phyloP scores from a whole-genome alignment of 225 moss, liverwort and hornwort genomes.

The Neckera pumila region DNA sequence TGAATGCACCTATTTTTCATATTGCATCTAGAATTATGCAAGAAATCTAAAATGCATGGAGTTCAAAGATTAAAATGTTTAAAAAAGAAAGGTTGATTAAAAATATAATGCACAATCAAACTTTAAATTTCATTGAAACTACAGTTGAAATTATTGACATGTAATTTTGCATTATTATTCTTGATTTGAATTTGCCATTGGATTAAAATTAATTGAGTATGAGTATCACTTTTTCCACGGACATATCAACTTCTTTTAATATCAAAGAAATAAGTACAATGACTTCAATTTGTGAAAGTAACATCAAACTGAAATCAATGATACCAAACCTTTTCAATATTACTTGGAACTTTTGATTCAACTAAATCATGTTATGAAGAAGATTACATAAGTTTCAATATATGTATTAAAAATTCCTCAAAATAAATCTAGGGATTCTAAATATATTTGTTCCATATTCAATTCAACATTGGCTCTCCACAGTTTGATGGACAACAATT shows the following conservation, averaged over 20 bases:
- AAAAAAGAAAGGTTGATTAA: background rate
- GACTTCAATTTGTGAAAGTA: background rate
- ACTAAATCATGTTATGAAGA: background rate
- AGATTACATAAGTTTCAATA: background rate
- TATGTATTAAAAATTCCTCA: no score
- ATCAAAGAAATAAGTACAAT: background rate
- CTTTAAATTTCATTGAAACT: background rate
- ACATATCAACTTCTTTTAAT: background rate
- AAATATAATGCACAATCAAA: background rate
- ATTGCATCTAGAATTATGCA: background rate
- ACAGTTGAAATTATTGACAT: background rate
- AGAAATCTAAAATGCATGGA: background rate
- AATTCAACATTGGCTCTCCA: no score
- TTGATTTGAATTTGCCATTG: background rate
- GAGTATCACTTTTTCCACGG: accelerated
- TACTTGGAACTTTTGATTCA: no score
- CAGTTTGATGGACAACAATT: no score
- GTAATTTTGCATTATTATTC: background rate
- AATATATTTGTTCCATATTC: no score
- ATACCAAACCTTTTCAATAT: background rate
- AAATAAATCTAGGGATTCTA: no score
- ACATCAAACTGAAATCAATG: background rate
- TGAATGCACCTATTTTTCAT: background rate
- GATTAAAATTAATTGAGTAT: background rate
- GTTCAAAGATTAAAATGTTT: background rate